Base-by-base conservation (phyloP, 495 filamentous ascomycete genomes). In the Tuber borchii region DNA sequence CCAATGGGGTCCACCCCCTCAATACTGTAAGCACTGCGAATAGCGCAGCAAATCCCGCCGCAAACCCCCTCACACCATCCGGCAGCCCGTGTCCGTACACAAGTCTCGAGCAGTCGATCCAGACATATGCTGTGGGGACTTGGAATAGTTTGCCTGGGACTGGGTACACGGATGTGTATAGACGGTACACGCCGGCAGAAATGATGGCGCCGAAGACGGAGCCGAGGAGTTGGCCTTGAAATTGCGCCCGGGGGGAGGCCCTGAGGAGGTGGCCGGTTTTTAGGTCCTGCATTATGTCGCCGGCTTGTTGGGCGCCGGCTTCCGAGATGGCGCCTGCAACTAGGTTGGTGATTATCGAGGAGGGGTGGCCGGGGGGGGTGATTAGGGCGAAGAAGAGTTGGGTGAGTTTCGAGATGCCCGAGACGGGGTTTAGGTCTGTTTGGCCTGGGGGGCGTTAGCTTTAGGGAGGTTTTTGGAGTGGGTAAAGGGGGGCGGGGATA, bases 211-310 rank as follows among this genome's bases (percentile, higher is more conserved):
- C 95, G n/a, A 93, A 90, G 0, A 93, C 88, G 61, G 90, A 92
- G 17, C 95, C 95, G 70, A 99, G 93, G 31, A 98, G 90, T 82
- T 98, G 96, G 2, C 95, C 95, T 85, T 91, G 97, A 84, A 99
- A 98, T 80, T 99, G 95, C 1, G 96, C 96, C 73, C 91, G 95
- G 20, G 96, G 95, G 17, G 93, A 89, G 14, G 95, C 95, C 20
- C 94, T 93, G 5, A 99, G 87, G 0, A 99, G 86, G 84, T 99
- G 93, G 6, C 95, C 95, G 0, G 95, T 97, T 84, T 99, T 99
- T 45, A 99, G 88, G 82, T 99, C 95, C 80, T 99, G 95, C 92
- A 99, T 94, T 82, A 99, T 90, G 83, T 99, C 95, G 19, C 95
- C 95, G 5, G 95, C 96, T 85, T 99, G 96, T 45, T 97, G 86